A percentile compares a stretch with the other conserved stretches of the same genome.
Conservation (phyloP, 495 filamentous ascomycete genomes). For the Venustampulla echinocandica region DNA sequence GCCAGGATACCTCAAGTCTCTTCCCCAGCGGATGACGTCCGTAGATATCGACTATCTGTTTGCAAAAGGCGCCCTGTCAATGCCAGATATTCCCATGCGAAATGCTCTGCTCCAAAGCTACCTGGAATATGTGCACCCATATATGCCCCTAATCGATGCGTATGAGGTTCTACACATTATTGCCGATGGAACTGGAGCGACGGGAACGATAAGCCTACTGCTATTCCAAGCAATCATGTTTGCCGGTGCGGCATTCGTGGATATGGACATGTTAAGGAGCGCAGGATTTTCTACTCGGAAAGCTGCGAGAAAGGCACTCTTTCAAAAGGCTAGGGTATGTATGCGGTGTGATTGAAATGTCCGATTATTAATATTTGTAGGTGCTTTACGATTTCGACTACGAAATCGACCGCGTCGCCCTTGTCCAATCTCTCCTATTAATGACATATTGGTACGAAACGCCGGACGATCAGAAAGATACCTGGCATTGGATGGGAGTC, state of each 20-base stretch:
- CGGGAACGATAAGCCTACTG: slow-evolving; percentile 64
- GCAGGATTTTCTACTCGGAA: slow-evolving; percentile 65
- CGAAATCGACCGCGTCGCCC: slow-evolving; percentile 62
- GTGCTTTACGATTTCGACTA: slow-evolving; percentile 77
- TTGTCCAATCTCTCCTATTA: slow-evolving; percentile 75
- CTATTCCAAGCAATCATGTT: slow-evolving; percentile 25
- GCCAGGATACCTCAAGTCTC: slow-evolving; percentile 64
- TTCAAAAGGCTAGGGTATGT: slow-evolving; percentile 62
- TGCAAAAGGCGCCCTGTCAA: slow-evolving; percentile 63
- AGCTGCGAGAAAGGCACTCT: slow-evolving; percentile 69
- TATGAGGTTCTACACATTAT: slow-evolving; percentile 63
- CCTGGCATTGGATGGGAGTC: slow-evolving; percentile 88
- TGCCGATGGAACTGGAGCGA: slow-evolving; percentile 52
- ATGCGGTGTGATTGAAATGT: slow-evolving; percentile 3
- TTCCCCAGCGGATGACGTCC: slow-evolving; percentile 56
- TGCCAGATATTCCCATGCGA: slow-evolving; percentile 58
- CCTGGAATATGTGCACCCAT: slow-evolving; percentile 77
- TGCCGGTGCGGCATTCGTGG: slow-evolving; percentile 43
- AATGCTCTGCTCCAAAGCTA: slow-evolving; percentile 68
- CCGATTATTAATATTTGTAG: slow-evolving; percentile 40
- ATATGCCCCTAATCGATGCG: slow-evolving; percentile 79
- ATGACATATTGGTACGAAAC: slow-evolving; percentile 93
- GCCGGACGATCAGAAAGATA: slow-evolving; percentile 82
- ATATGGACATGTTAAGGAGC: slow-evolving; percentile 55
- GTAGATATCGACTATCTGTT: slow-evolving; percentile 70